Evolutionary conservation across 768 basidiomycete species (phyloP), one percentile per base, ranked within the genome.

Genomic region (Chlorophyllum brunneum): DNA sequence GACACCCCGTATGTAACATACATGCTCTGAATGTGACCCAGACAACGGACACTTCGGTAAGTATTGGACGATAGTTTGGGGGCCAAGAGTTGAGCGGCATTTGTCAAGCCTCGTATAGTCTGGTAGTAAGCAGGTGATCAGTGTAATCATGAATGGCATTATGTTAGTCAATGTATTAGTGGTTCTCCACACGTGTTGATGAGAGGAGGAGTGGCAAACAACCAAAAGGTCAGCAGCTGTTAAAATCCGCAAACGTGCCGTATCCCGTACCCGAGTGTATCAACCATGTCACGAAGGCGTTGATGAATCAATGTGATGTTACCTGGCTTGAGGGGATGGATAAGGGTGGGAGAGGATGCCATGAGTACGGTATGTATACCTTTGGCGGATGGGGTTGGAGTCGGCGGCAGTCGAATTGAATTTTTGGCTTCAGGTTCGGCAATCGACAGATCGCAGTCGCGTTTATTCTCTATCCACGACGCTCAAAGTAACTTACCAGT

Each of bases 401-500:
- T 50, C 48, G 48, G 48, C 48, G 37, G 48, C 29, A 18, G 48
- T 39, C 24, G n/a, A 38, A 15, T 20, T 20, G 2, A 13, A 27
- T 2, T 48, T 38, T 48, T 38, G 47, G 33, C 38, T 31, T 50
- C 27, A 50, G 48, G 27, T 18, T 37, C 27, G 20, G 48, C 24
- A 50, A 40, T 22, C 36, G 20, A 23, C 24, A 27, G 36, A 39
- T 40, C 48, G 18, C 39, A 30, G 38, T 30, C 27, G 16, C n/a
- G n/a, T n/a, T n/a, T n/a, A n/a, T n/a, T n/a, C n/a, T n/a, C n/a
- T n/a, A n/a, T n/a, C n/a, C n/a, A n/a, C n/a, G n/a, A n/a, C n/a
- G n/a, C n/a, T n/a, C n/a, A n/a, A n/a, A n/a, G n/a, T n/a, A n/a
- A n/a, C n/a, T n/a, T n/a, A n/a, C n/a, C n/a, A n/a, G n/a, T n/a